phyloP scores from a whole-genome alignment of 2,329 filamentous ascomycete species.

The Sporothrix humicola region DNA sequence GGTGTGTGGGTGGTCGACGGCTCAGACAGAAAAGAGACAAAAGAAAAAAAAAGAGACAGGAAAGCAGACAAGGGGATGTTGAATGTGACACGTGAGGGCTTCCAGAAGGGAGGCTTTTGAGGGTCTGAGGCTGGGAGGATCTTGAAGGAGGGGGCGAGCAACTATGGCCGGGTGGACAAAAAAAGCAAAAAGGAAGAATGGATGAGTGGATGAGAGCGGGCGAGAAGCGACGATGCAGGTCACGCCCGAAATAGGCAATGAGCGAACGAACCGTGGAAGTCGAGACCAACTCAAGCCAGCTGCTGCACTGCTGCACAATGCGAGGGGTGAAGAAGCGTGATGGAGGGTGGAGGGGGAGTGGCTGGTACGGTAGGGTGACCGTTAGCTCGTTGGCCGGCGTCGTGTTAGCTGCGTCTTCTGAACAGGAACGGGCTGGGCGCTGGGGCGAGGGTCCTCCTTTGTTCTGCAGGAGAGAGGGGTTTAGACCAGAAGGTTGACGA shows the following conservation, averaged over 20 bases:
- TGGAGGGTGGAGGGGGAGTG: background rate
- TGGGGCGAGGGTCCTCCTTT: constrained; percentile 21
- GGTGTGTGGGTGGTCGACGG: constrained; percentile 26
- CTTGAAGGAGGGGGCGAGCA: too few species aligned
- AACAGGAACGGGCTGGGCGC: constrained; percentile 32
- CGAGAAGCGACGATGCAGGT: background rate
- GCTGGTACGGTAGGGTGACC: constrained; percentile 28
- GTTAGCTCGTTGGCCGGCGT: constrained; percentile 29
- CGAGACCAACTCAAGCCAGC: background rate
- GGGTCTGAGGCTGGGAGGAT: background rate
- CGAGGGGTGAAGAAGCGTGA: background rate
- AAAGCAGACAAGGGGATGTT: background rate
- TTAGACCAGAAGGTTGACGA: background rate
- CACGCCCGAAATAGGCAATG: constrained; percentile 12
- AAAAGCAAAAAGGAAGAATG: too few species aligned
- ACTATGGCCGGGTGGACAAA: too few species aligned
- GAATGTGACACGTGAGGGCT: constrained; percentile 27
- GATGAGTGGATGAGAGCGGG: background rate
- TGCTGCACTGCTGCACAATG: too few species aligned
- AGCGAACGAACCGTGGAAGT: background rate
- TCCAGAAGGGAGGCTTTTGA: constrained; percentile 14
- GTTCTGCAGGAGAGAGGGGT: constrained; percentile 26
- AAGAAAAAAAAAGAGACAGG: background rate
- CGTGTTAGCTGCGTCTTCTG: constrained; percentile 31
- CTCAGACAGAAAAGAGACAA: constrained; percentile 7